Conservation (phyloP, 2,329 filamentous ascomycete species). For the Tolypocladium sp. region DNA sequence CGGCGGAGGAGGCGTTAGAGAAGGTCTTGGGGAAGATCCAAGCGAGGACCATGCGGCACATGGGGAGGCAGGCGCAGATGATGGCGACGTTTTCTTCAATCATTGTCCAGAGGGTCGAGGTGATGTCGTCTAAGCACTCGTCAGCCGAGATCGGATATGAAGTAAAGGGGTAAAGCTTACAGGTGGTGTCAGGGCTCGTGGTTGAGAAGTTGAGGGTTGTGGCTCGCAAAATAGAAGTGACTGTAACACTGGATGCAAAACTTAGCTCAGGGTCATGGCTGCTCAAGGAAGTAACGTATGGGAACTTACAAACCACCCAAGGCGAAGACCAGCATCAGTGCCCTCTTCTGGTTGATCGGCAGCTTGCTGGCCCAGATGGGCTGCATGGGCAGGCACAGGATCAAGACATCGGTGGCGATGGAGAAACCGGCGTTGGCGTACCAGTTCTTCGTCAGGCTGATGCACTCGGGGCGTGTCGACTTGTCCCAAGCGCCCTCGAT, state of each 20-base stretch:
- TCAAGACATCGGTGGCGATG: constrained; percentile 34
- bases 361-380: constrained; percentile 36
- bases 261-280: not conserved
- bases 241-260: constrained; percentile 17
- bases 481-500: constrained; percentile 37
- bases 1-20: constrained; percentile 5
- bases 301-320: constrained; percentile 31
- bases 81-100: constrained; percentile 29
- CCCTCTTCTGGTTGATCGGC: constrained; percentile 27
- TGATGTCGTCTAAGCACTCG: constrained; percentile 18
- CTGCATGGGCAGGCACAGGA: constrained; percentile 36
- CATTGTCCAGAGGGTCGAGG: constrained; percentile 28
- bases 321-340: constrained; percentile 30
- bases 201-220: constrained; percentile 29
- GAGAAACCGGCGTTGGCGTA: constrained; percentile 39
- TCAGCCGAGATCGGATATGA: not conserved
- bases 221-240: constrained; percentile 32
- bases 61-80: constrained; percentile 28
- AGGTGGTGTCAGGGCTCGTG: constrained; percentile 26
- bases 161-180: constrained; percentile 10
- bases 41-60: constrained; percentile 28
- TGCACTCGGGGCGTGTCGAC: constrained; percentile 29
- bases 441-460: constrained; percentile 37
- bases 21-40: constrained; percentile 26
- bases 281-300: not conserved